Base-by-base conservation (phyloP, 2,329 filamentous ascomycete species). In the Paecilomyces fulvus region DNA sequence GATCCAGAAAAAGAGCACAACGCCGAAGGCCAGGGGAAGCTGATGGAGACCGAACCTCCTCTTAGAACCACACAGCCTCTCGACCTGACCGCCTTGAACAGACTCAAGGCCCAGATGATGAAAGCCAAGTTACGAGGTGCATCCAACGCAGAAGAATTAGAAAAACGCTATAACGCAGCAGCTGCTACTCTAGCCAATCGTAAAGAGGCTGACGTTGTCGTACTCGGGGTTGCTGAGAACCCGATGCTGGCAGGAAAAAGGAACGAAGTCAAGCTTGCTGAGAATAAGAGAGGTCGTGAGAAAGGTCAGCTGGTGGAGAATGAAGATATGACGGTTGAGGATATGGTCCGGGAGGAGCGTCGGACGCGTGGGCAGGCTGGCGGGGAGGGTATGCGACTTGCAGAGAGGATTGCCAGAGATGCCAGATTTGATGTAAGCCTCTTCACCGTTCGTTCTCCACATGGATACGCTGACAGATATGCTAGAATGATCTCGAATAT, bases 331-430 rank as follows among this genome's bases (percentile, higher is more conserved):
- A 87, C 80, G 30, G 88, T 99, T 58, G 91, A 95, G 55, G 94
- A 99, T 71, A 99, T 99, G 94, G 85, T 99, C 17, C 85, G 90
- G 28, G 92, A 97, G 72, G 94, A 99, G 73, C 85, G 90, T 33
- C 87, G 92, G 55, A 96, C 90, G 3, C 86, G 85, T 57, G 86
- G 86, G 14, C 85, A 90, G 66, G 78, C 79, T 3, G 90, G 89
- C 48, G 90, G 90, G 54, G 92, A 96, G 68, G 89, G 89, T 1
- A 79, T 86, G 64, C 84, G 89, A 3, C 82, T 96, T 30, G 94
- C 94, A 2, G 92, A 97, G 70, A 85, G 92, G 58, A 99, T 99
- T 63, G 90, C 92, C 55, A 95, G 95, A 69, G 94, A 99, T 71
- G 83, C 76, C 52, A 95, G 92, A 68, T 99, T 95, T 70, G 87